Base-by-base conservation (phyloP, 305 asterid genomes). In the Lippia alba region DNA sequence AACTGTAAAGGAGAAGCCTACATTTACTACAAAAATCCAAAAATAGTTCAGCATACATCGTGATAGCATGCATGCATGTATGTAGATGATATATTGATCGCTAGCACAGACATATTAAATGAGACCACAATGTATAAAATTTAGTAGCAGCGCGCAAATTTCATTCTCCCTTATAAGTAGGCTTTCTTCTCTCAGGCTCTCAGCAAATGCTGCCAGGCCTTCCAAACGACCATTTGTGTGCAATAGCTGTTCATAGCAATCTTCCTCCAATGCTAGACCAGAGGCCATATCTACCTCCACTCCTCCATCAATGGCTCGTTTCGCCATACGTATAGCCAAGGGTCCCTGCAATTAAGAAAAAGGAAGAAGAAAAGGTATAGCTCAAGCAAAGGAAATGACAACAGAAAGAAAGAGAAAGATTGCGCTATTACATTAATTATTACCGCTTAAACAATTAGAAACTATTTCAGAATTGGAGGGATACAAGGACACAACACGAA, bases 171-270 rank as follows among this genome's bases (percentile, higher is more conserved):
- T 33, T 82, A 56, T 87, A 93, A 55, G 56, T 83, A 40, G 98
- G 98, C 75, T 76, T 91, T 70, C 97, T 84, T 74, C 79, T 89
- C 89, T 90, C 96, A 14, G 94, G 73, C 79, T 89, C 89, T 90
- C 96, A 14, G 94, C 88, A 80, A 89, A 93, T 15, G 98, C 97
- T 32, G 91, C 91, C 53, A 92, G 78, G 71, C 97, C 98, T 83
- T 92, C 98, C 80, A 92, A 54, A 0, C 97, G 93, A 83, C 90
- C 98, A 53, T 83, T 76, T 8, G 95, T 90, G 83, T 80, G 83
- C 86, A 92, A 53, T 16, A 81, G 76, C 76, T 81, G 81, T 48
- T 77, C 82, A 39, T 92, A 90, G 84, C 98, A 94, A 15, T 87
- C 86, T 81, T 90, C 92, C 81, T 94, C 98, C 82, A 87, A 46